Conservation (phyloP, 768 basidiomycete species). For the Leccinum subtestaceum region DNA sequence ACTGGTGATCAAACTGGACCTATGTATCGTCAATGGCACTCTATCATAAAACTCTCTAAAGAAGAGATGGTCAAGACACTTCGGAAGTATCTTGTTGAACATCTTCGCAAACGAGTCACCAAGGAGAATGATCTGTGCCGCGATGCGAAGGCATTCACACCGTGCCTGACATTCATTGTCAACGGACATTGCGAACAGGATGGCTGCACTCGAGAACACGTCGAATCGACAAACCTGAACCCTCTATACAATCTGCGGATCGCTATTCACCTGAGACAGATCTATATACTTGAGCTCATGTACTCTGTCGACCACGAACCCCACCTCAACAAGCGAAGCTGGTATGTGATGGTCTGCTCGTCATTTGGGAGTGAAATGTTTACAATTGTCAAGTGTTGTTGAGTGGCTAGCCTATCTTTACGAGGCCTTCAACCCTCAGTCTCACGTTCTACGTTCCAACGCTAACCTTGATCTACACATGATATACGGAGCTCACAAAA, state of each 20-base stretch:
- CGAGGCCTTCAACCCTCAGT: constrained; percentile 48
- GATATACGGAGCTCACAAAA: too few species aligned
- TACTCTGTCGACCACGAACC: constrained; percentile 13
- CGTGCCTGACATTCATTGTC: constrained; percentile 38
- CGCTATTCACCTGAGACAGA: constrained; percentile 46
- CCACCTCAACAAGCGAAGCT: neutral
- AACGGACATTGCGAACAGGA: constrained; percentile 31
- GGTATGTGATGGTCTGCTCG: constrained; percentile 1
- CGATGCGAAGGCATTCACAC: constrained; percentile 32
- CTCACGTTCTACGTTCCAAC: constrained; percentile 43
- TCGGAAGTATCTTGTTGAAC: constrained; percentile 22
- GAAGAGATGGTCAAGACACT: constrained; percentile 23
- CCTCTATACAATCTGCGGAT: constrained; percentile 41
- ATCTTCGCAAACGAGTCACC: constrained; percentile 29
- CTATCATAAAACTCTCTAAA: constrained; percentile 12
- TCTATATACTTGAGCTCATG: constrained; percentile 42
- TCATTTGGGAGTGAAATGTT: neutral
- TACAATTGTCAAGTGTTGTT: constrained; percentile 1
- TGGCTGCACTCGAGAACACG: constrained; percentile 40
- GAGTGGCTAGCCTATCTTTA: constrained; percentile 43
- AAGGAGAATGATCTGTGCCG: constrained; percentile 34
- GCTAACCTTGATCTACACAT: constrained; percentile 29
- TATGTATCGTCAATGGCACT: neutral
- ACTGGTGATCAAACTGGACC: neutral
- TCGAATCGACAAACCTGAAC: constrained; percentile 23